Base-by-base conservation (phyloP, 2,329 filamentous ascomycete species). In the Tolypocladium endophyticum region DNA sequence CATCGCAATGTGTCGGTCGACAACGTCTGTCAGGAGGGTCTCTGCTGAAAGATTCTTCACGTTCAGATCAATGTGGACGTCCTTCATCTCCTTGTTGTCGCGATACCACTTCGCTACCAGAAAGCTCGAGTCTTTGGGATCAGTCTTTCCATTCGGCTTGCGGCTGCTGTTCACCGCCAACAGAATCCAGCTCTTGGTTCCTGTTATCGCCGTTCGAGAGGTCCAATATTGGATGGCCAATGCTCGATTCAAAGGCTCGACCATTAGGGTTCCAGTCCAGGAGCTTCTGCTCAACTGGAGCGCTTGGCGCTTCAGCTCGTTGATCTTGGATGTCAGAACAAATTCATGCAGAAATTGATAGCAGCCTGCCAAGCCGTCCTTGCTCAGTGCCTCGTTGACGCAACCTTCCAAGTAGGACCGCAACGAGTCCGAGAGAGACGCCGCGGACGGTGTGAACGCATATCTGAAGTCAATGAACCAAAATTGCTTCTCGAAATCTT, bases 391-490 rank as follows among this genome's bases (percentile, higher is more conserved):
- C 20, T 83, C 79, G 70, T 99, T 97, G 41, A 91, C 80, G 62
- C 83, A 86, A 23, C 72, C 73, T 70, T 96, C 90, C 36, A 97
- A 75, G 60, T 84, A 82, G 41, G 78, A 76, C 59, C 87, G 82
- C 53, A 95, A 74, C 4, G 77, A 76, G 33, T 87, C 83, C 0
- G 87, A 79, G 9, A 95, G 68, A 56, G 78, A 76, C 16, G 73
- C 74, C 0, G 88, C 81, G 0, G 86, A 80, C 1, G 93, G 93
- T 11, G 78, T 80, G 71, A 96, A 99, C 18, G 86, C 77, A 66
- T 96, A 92, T 61, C 92, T 85, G 67, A 97, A 86, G 71, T 97
- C 92, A 62, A 97, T 89, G 70, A 97, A 96, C 80, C 89, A 97
- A 70, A 96, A 95, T 67, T 95, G 92, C 58, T 89, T 88, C 38